Conservation (phyloP, 176 grass and related monocot species). For the Zea luxurians region DNA sequence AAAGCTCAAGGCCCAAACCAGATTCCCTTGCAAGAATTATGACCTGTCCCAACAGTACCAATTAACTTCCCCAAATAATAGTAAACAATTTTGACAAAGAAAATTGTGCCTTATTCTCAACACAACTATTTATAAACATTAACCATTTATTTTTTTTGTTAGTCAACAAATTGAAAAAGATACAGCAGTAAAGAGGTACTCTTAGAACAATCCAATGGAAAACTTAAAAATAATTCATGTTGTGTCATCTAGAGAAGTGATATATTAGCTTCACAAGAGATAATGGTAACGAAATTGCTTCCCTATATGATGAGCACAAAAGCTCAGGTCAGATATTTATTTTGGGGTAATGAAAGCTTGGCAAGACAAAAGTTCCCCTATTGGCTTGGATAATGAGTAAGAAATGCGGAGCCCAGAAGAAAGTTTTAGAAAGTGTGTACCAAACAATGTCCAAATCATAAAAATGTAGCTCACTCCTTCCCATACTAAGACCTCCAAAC, state of each 20-base stretch:
- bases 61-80: conserved; percentile 7
- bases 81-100: neutral
- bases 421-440: neutral
- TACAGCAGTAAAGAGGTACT: neutral
- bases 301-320: neutral
- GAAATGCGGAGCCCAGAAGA: neutral
- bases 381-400: neutral
- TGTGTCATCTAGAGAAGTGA: neutral
- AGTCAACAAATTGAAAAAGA: neutral
- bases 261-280: neutral
- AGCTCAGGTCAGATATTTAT: neutral
- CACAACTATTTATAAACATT: neutral
- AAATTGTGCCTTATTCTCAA: neutral
- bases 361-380: neutral
- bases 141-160: neutral
- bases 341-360: neutral
- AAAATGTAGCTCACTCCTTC: neutral
- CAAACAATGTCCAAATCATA: neutral
- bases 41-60: conserved; percentile 51
- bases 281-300: neutral
- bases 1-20: conserved; percentile 75
- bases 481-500: neutral
- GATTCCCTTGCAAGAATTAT: conserved; percentile 86
- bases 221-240: neutral
- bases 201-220: neutral